Percentiles rank a stretch among this genome's conserved stretches.
phyloP scores from a whole-genome alignment of 805 yeast species.

The Yueomyces sp. region DNA sequence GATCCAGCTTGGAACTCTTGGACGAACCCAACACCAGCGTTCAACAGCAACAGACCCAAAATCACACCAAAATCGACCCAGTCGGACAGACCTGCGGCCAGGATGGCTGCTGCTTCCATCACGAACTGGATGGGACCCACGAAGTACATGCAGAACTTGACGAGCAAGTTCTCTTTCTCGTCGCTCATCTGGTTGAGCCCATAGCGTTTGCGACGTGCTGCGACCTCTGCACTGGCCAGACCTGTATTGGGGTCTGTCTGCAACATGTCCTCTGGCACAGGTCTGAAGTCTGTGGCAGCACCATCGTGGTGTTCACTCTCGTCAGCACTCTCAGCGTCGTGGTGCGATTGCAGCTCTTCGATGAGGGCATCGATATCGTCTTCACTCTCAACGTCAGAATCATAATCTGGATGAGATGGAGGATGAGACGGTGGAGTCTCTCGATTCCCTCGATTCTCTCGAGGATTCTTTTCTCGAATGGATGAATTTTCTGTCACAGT shows the following conservation, averaged over 20 bases:
- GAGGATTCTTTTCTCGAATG: conserved; percentile 33
- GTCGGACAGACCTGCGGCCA: conserved; percentile 93
- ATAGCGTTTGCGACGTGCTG: conserved; percentile 75
- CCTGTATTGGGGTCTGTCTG: conserved; percentile 73
- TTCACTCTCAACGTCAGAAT: conserved; percentile 27
- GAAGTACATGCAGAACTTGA: conserved; percentile 77
- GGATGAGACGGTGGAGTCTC: conserved; percentile 2
- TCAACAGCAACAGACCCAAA: conserved; percentile 71
- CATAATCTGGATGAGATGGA: conserved; percentile 25
- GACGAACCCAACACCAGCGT: conserved; percentile 89
- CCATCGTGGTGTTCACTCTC: conserved; percentile 35
- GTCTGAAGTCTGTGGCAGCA: conserved; percentile 38
- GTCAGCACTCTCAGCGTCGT: conserved; percentile 35
- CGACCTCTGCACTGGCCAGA: conserved; percentile 64
- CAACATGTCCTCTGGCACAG: conserved; percentile 75
- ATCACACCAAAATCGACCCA: conserved; percentile 99
- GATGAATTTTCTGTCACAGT: conserved; percentile 33
- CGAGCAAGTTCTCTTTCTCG: conserved; percentile 65
- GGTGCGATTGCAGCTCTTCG: conserved; percentile 61
- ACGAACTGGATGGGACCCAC: conserved; percentile 95
- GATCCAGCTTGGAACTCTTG: conserved; percentile 98
- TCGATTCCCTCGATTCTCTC: not conserved
- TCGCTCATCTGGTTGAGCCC: conserved; percentile 88
- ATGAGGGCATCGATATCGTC: conserved; percentile 63
- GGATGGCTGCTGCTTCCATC: conserved; percentile 91